Evolutionary conservation across 202 grass and related monocot species (phyloP).

Genomic region (Dendrocalamus latiflorus): DNA sequence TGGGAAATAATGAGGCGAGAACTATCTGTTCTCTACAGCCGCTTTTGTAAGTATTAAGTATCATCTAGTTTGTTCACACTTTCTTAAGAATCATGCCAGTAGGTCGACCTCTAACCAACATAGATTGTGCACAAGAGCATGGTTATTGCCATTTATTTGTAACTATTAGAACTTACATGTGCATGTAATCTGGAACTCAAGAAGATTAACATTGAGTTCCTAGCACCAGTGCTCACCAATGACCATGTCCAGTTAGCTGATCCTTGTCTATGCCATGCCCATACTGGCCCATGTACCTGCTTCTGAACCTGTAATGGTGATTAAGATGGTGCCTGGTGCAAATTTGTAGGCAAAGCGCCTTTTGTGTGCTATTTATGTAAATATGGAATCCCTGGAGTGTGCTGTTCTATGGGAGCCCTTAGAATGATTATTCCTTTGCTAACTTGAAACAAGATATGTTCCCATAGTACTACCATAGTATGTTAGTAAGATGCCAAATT

Average conservation of each 20-base stretch:
- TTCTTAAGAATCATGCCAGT: constrained; percentile 4
- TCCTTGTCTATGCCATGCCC: background rate
- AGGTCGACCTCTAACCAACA: no score
- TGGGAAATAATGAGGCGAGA: constrained; percentile 97
- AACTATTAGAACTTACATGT: constrained; percentile 1
- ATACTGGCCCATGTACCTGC: background rate
- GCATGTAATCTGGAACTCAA: background rate
- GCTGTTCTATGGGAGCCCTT: constrained; percentile 1
- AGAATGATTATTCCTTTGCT: constrained; percentile 8
- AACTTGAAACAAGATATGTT: no score
- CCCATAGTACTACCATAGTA: no score
- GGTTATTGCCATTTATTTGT: constrained; percentile 8
- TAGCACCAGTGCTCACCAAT: background rate
- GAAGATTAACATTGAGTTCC: background rate
- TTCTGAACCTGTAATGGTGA: background rate
- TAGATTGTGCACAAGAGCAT: background rate
- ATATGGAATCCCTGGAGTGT: background rate
- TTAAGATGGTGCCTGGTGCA: background rate
- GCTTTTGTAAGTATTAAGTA: constrained; percentile 88
- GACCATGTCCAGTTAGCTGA: background rate
- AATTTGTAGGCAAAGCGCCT: background rate
- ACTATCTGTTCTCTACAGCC: constrained; percentile 93
- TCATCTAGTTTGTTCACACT: constrained; percentile 6
- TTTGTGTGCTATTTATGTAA: background rate
- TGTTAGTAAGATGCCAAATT: background rate